These are phyloP conservation scores for Acanthamoeba healyi DNA, from an alignment of 208 protist genomes.

Conservation along the genomic window DNA sequence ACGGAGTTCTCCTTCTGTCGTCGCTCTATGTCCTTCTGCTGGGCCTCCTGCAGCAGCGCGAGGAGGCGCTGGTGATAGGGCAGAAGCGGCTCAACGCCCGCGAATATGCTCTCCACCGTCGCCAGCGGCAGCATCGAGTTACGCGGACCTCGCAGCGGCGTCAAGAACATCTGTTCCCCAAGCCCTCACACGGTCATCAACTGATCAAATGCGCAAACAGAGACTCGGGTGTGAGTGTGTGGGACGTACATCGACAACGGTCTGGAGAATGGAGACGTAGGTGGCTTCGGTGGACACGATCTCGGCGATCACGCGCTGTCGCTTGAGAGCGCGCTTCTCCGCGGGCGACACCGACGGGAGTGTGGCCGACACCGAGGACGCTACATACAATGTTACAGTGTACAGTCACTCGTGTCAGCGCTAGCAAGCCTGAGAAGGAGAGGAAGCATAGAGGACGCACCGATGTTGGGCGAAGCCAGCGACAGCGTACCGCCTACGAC, in stretches of 20 bases:
- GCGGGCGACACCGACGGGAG: background rate
- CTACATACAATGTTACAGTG: too few species aligned
- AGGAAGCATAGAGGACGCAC: background rate
- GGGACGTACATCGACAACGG: constrained; percentile 44
- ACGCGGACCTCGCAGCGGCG: constrained; percentile 1
- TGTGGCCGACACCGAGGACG: background rate
- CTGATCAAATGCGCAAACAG: background rate
- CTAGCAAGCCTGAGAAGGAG: too few species aligned
- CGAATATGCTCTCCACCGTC: constrained; percentile 57
- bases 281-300: constrained; percentile 62
- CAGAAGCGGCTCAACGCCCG: constrained; percentile 52
- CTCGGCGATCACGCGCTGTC: constrained; percentile 56
- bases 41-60: constrained; percentile 21
- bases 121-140: background rate
- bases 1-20: background rate
- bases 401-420: too few species aligned
- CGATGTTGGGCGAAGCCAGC: background rate
- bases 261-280: constrained; percentile 60
- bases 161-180: constrained; percentile 24
- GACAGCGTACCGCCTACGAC: background rate
- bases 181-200: background rate
- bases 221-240: background rate
- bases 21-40: constrained; percentile 32
- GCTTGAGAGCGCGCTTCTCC: constrained; percentile 52
- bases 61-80: constrained; percentile 49